Percentiles rank a stretch among this genome's conserved stretches.
These are phyloP conservation scores for Peronospora farinosa DNA, from an alignment of 352 stramenopile species.

Conservation along the genomic window DNA sequence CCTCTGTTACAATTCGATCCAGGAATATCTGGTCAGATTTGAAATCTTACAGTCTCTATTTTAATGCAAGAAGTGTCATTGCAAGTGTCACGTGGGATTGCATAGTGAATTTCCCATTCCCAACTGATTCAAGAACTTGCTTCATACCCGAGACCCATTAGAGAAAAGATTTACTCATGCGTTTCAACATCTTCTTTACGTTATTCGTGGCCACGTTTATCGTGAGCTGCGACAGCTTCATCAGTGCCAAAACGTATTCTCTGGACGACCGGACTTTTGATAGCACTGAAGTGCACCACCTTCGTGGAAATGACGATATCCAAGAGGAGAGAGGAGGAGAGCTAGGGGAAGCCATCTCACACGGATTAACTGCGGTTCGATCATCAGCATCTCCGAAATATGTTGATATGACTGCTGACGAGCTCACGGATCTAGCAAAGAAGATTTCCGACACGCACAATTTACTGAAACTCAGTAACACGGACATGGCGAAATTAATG, in stretches of 20 bases:
- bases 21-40: no score
- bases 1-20: no score
- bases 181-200: not conserved
- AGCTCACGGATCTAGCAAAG: not conserved
- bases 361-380: no score
- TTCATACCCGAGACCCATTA: not conserved
- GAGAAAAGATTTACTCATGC: not conserved
- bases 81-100: no score
- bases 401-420: not conserved
- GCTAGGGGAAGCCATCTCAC: not conserved
- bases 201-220: slow-evolving; percentile 3
- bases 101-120: not conserved
- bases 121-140: not conserved
- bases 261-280: not conserved
- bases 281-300: not conserved
- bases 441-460: not conserved
- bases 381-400: no score
- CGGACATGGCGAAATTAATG: not conserved
- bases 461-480: not conserved
- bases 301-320: not conserved
- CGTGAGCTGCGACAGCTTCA: not conserved
- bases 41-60: no score
- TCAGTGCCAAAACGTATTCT: not conserved
- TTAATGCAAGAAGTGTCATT: no score
- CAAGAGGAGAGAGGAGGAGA: not conserved